Percentiles rank a stretch among this genome's conserved stretches.
phyloP scores from a whole-genome alignment of 352 stramenopile species.

The Pythium angustatum region DNA sequence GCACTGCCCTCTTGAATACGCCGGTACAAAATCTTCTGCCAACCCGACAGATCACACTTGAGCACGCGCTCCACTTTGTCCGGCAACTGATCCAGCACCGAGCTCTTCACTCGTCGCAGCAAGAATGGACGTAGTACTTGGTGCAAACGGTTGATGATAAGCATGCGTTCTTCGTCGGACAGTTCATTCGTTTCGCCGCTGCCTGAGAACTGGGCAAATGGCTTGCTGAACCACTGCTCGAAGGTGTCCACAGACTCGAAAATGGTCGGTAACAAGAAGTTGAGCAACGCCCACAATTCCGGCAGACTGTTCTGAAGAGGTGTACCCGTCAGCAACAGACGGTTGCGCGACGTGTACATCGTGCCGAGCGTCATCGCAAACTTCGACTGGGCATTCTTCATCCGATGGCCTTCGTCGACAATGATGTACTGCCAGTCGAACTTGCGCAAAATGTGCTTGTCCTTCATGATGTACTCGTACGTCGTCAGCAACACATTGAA shows the following conservation, averaged over 20 bases:
- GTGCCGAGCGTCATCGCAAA: conserved; percentile 86
- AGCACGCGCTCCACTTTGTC: conserved; percentile 88
- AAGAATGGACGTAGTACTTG: conserved; percentile 86
- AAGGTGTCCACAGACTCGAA: conserved; percentile 91
- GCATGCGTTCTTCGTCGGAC: conserved; percentile 87
- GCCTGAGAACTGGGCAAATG: conserved; percentile 79
- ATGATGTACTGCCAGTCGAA: conserved; percentile 94
- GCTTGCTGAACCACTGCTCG: conserved; percentile 90
- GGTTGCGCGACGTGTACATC: conserved; percentile 83
- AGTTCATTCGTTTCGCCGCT: conserved; percentile 80
- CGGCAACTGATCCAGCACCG: conserved; percentile 82
- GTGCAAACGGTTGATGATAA: conserved; percentile 87
- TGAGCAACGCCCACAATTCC: conserved; percentile 91
- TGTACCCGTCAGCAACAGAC: conserved; percentile 98
- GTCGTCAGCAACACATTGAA: conserved; percentile 94
- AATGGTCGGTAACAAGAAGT: conserved; percentile 92
- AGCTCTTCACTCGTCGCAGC: conserved; percentile 83
- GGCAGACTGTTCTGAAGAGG: conserved; percentile 97
- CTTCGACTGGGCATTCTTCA: conserved; percentile 92
- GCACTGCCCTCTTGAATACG: conserved; percentile 88
- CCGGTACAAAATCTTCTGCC: conserved; percentile 89
- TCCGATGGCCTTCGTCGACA: conserved; percentile 93
- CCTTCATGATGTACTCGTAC: conserved; percentile 94
- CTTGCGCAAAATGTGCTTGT: conserved; percentile 87
- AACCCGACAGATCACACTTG: conserved; percentile 84